Percentiles rank a stretch among this genome's conserved stretches.
Conservation (phyloP, 2,329 filamentous ascomycete genomes). For the Neofusicoccum ribis region DNA sequence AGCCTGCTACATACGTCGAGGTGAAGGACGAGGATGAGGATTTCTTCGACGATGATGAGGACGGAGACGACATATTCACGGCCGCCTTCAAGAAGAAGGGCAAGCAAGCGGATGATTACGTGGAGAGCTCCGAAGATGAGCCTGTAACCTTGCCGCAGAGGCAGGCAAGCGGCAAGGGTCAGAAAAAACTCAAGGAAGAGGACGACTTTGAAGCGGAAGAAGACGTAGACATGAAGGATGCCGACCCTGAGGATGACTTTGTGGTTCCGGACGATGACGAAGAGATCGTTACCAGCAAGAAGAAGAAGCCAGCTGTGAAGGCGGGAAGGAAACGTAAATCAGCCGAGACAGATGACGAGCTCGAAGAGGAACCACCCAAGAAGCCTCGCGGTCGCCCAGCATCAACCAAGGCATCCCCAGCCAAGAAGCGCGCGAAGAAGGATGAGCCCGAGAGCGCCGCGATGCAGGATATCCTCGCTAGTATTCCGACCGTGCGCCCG, state of each 20-base stretch:
- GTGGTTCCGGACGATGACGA: constrained; percentile 47
- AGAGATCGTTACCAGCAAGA: constrained; percentile 36
- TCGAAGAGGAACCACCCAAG: constrained; percentile 53
- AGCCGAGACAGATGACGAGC: constrained; percentile 52
- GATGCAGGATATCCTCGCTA: constrained; percentile 83
- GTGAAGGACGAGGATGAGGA: constrained; percentile 66
- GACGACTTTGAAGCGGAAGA: constrained; percentile 43
- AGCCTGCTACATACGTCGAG: constrained; percentile 41
- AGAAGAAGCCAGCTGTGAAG: constrained; percentile 32
- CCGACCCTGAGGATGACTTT: constrained; percentile 48
- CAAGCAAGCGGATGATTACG: constrained; percentile 68
- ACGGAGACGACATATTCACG: constrained; percentile 80
- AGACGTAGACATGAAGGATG: constrained; percentile 57
- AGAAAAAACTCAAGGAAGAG: constrained; percentile 46
- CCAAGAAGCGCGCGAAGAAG: constrained; percentile 62
- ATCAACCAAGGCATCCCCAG: constrained; percentile 49
- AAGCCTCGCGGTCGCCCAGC: constrained; percentile 26
- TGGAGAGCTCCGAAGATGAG: constrained; percentile 42
- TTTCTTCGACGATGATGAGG: constrained; percentile 50
- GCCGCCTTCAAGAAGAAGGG: constrained; percentile 65
- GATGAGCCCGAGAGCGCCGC: constrained; percentile 66
- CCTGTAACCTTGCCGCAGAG: constrained; percentile 34
- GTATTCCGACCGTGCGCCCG: constrained; percentile 77
- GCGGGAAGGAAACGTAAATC: constrained; percentile 58
- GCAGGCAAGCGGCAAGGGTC: constrained; percentile 36